phyloP scores from a whole-genome alignment of 352 stramenopile species.

The Phytopythium chamaehyphon region DNA sequence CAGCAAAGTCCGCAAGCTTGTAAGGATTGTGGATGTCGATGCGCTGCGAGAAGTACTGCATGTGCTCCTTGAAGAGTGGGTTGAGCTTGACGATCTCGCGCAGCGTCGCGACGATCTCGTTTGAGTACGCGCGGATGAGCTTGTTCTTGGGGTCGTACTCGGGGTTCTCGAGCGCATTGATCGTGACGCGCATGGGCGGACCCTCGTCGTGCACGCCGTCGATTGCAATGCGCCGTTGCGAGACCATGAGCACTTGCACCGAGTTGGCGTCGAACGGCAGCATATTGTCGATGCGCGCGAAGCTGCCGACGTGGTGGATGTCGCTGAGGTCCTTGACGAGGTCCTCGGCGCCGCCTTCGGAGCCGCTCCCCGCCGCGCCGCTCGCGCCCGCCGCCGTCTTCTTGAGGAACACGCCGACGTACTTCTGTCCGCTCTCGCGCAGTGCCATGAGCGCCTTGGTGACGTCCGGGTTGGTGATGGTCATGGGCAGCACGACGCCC shows the following conservation, averaged over 20 bases:
- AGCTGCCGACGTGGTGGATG: constrained; percentile 94
- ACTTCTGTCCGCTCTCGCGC: constrained; percentile 83
- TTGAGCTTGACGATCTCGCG: constrained; percentile 97
- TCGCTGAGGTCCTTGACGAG: constrained; percentile 91
- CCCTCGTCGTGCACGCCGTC: constrained; percentile 64
- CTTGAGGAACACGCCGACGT: constrained; percentile 94
- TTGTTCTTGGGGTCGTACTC: constrained; percentile 74
- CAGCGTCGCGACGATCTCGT: constrained; percentile 97
- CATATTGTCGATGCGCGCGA: constrained; percentile 94
- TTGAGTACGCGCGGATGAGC: constrained; percentile 94
- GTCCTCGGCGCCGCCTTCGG: constrained; percentile 57
- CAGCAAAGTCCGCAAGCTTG: constrained; percentile 97
- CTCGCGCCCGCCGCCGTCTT: constrained; percentile 35
- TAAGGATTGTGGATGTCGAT: constrained; percentile 96
- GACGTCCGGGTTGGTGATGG: constrained; percentile 78
- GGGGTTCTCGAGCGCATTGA: constrained; percentile 71
- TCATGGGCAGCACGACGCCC: constrained; percentile 80
- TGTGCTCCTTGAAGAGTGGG: constrained; percentile 97
- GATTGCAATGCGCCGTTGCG: constrained; percentile 85
- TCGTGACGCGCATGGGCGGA: constrained; percentile 57
- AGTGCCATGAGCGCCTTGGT: constrained; percentile 89
- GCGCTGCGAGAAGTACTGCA: constrained; percentile 95
- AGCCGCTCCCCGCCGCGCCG: constrained; percentile 22
- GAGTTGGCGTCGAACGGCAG: constrained; percentile 71
- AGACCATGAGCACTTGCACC: constrained; percentile 84